These are phyloP conservation scores for Ophiocordyceps sinensis DNA, from an alignment of 2,329 filamentous ascomycete species.

Conservation along the genomic window DNA sequence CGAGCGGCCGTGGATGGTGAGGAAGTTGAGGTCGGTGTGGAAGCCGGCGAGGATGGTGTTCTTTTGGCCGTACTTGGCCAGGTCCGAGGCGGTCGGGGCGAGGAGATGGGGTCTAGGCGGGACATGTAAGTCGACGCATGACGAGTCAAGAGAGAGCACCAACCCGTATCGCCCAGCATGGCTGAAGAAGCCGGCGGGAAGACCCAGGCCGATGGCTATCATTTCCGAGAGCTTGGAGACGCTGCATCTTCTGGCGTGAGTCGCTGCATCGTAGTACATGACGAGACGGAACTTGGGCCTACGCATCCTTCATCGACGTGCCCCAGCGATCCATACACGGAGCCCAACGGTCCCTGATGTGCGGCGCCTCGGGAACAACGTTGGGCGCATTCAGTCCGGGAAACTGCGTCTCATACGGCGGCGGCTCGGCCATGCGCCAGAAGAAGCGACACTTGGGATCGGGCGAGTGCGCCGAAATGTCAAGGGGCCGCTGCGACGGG, in stretches of 20 bases:
- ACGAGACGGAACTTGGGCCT: conserved; percentile 8
- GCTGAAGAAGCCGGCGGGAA: conserved; percentile 37
- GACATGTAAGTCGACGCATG: background rate
- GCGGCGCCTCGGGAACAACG: conserved; percentile 33
- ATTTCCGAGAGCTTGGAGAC: conserved; percentile 44
- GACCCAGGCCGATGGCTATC: conserved; percentile 40
- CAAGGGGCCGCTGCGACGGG: conserved; percentile 40
- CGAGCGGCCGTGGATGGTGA: conserved; percentile 49
- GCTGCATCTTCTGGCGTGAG: conserved; percentile 12
- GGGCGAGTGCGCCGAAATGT: conserved; percentile 39
- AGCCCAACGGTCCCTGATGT: conserved; percentile 35
- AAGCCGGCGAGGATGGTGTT: conserved; percentile 49
- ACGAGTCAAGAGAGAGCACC: conserved; percentile 1
- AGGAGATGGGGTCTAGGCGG: conserved; percentile 39
- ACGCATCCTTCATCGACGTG: conserved; percentile 45
- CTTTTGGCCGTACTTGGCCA: conserved; percentile 33
- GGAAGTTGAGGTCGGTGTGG: conserved; percentile 50
- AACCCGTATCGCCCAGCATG: conserved; percentile 41
- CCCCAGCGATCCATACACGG: conserved; percentile 44
- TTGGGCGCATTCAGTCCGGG: conserved; percentile 41
- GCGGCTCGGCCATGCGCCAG: conserved; percentile 41
- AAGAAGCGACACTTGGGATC: conserved; percentile 52
- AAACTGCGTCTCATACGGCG: conserved; percentile 40
- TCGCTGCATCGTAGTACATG: background rate
- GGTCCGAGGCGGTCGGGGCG: conserved; percentile 45